Base-by-base conservation (phyloP, 2,329 filamentous ascomycete genomes). In the Grosmannia clavigera region DNA sequence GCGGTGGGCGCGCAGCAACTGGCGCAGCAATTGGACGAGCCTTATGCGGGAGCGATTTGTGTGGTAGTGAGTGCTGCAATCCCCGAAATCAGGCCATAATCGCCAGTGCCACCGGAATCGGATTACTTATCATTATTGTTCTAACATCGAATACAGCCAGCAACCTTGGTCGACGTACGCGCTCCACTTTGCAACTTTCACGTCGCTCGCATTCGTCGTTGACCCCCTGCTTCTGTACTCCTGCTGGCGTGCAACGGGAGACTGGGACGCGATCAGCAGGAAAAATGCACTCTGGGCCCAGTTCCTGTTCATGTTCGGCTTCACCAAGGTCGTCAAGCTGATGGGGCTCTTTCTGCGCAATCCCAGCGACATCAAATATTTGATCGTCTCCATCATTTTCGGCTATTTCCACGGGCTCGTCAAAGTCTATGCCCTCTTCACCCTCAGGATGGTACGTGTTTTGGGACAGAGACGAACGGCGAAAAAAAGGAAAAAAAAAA, bases 1-100 rank as follows among this genome's bases (percentile, higher is more conserved):
- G 55, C 83, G 92, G 55, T 97, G 92, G 92, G 91, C 94, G 52
- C 85, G 92, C 68, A 96, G 92, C 78, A 97, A 97, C 74, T 97
- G 92, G 92, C 82, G 92, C 70, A 96, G 91, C 77, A 97, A 97
- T 73, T 86, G 90, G 73, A 96, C 90, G 58, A 96, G 90, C 72
- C 80, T 96, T 69, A 81, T 92, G 65, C 83, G 83, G 64, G 92
- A 96, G 74, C 79, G 87, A 70, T 82, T 90, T 69, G 89, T 96
- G 68, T 90, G 88, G 84, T 85, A 76, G 92, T 96, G 81, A 86
- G 90, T 84, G 35, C 3, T 46, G 22, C 22, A 29, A 7, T 27
- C 27, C 27, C 60, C 53, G 40, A 46, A 46, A 46, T 46, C 40
- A 46, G 38, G 38, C 38, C 38, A 40, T 38, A 5, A 3, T 31